phyloP scores from a whole-genome alignment of 306 rosid species.

The Sesbania bispinosa region DNA sequence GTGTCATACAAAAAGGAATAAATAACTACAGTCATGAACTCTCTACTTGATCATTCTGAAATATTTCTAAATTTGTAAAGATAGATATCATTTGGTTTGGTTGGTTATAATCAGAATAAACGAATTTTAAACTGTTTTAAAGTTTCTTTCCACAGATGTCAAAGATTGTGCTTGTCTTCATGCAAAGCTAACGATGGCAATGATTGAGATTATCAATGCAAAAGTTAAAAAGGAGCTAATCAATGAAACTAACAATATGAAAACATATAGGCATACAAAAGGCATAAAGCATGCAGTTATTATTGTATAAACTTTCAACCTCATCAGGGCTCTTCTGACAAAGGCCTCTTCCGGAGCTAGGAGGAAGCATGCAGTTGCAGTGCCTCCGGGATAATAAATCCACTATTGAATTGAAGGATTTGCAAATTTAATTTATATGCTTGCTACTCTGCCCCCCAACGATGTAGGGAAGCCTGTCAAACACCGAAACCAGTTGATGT shows the following conservation, averaged over 20 bases:
- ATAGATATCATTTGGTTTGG: not conserved
- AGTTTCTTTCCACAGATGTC: not conserved
- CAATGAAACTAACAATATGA: slow-evolving; percentile 11
- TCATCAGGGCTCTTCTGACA: slow-evolving; percentile 31
- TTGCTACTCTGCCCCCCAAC: slow-evolving; percentile 47
- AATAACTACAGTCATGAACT: not conserved
- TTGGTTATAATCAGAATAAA: not conserved
- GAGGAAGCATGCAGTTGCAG: slow-evolving; percentile 48
- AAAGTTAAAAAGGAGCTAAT: not conserved
- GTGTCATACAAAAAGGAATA: not conserved
- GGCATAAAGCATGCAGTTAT: slow-evolving; percentile 24
- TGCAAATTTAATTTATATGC: slow-evolving; percentile 32
- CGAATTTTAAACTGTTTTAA: not conserved
- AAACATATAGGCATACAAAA: not conserved
- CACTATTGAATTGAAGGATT: slow-evolving; percentile 21
- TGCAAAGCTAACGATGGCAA: slow-evolving; percentile 3
- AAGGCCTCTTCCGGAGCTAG: slow-evolving; percentile 38
- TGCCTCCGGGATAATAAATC: slow-evolving; percentile 29
- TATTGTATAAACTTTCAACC: slow-evolving; percentile 38
- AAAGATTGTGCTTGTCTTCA: not conserved
- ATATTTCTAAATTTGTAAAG: not conserved
- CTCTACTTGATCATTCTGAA: not conserved
- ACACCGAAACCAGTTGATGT: slow-evolving; percentile 37
- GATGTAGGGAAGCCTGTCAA: slow-evolving; percentile 72
- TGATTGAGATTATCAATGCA: too few species aligned